These are phyloP conservation scores for Solanum sitiens DNA, from an alignment of 257 asterid genomes.

Conservation along the genomic window DNA sequence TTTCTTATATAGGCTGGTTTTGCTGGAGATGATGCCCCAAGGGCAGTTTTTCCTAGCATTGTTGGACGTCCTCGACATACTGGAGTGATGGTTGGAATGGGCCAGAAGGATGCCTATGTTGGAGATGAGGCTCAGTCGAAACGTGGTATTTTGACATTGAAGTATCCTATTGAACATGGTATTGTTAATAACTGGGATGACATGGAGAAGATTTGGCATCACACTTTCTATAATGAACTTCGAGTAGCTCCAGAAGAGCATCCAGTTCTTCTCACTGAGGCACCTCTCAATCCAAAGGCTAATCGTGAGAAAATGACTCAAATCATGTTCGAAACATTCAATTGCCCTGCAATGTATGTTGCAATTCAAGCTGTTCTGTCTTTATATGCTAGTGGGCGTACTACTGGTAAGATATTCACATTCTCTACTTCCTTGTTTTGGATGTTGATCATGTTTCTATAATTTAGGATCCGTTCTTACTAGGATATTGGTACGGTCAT, in stretches of 20 bases:
- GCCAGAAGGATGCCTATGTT: slow-evolving; percentile 1
- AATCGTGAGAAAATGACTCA: slow-evolving; percentile 3
- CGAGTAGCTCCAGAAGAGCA: slow-evolving; percentile 6
- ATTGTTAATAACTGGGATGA: slow-evolving; percentile 1
- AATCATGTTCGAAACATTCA: not conserved
- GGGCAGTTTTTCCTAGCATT: not conserved
- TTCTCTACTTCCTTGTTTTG: not conserved
- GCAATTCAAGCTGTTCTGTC: slow-evolving; percentile 1
- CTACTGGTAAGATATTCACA: not conserved
- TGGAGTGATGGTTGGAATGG: slow-evolving; percentile 1
- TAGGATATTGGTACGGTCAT: not conserved
- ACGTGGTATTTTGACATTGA: not conserved
- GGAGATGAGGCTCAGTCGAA: not conserved
- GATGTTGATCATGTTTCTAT: not conserved
- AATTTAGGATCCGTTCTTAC: not conserved
- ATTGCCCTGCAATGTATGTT: slow-evolving; percentile 3
- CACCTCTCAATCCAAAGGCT: not conserved
- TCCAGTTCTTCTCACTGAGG: not conserved
- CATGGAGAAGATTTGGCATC: slow-evolving; percentile 6
- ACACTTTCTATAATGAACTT: not conserved
- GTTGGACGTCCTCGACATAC: slow-evolving; percentile 1
- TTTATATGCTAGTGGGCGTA: slow-evolving; percentile 2
- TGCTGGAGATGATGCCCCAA: slow-evolving; percentile 1
- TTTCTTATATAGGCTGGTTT: not conserved
- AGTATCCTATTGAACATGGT: not conserved